Base-by-base conservation (phyloP, 2,329 filamentous ascomycete genomes). In the Microsporum ferrugineum region DNA sequence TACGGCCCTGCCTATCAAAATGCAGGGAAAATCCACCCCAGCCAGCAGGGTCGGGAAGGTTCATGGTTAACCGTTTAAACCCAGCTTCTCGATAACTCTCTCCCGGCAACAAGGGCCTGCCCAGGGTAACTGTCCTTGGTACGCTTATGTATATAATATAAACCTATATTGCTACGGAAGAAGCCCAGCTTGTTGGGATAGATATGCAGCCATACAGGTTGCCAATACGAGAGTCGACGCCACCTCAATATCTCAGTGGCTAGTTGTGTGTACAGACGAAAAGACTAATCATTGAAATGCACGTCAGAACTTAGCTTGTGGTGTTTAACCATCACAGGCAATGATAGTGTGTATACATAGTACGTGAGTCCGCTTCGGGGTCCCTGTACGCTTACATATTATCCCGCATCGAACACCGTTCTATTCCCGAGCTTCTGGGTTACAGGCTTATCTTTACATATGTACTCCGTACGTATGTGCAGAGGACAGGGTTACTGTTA, bases 1-100 rank as follows among this genome's bases (percentile, higher is more conserved):
- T 27, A 53, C 33, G 49, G 49, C n/a, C 49, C 49, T 53, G 49
- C 49, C 49, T 53, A 53, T 53, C 49, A 53, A 31, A 31, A 31
- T 31, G 49, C 49, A 34, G 27, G 49, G 49, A 53, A 53, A 53
- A 33, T 31, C 49, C 8, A n/a, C 29, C 29, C 49, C 49, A 10
- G 12, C 49, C 31, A 27, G 27, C 49, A 53, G 49, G 49, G 29
- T 27, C 29, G 29, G 49, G 49, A 53, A 53, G 27, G 49, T 53
- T 53, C 14, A 31, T 53, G 43, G 43, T 34, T 33, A 27, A 31
- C 49, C 49, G 49, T 53, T 53, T 53, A 27, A 53, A 53, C 49
- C 49, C 49, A 53, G 49, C 49, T 34, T 53, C 49, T 53, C 49
- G 31, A 34, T 23, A 53, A 53, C 31, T 47, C 43, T 43, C 27